Base-by-base conservation (phyloP, 805 yeast genomes). In the Wickerhamomyces pijperi region DNA sequence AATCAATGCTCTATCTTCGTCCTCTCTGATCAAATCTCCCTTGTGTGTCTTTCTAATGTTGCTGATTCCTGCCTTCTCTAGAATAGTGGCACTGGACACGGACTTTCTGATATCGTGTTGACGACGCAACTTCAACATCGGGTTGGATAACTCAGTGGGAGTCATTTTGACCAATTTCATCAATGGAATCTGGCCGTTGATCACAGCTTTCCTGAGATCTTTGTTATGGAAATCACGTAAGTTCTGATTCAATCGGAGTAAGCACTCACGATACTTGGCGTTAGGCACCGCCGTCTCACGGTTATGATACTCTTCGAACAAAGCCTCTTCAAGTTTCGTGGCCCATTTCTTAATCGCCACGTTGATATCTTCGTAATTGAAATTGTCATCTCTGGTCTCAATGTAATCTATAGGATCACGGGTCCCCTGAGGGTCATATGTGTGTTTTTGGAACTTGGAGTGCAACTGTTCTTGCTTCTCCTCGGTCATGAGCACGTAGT, bases 11-110 rank as follows among this genome's bases (percentile, higher is more conserved):
- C 39, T 15, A 8, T 46, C 72, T 19, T 67, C 73, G 33, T 58
- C 63, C 40, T 82, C 94, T 5, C 84, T 68, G n/a, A 82, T 56
- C 52, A 82, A 88, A 44, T 87, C 95, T 19, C 96, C 95, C 56
- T 82, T 83, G 55, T 86, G 95, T 3, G 95, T 84, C 50, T 86
- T 69, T 47, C 85, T 68, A 46, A 84, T 74, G 35, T 78, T 69
- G 15, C 86, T 86, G 25, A 67, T 74, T 32, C 65, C 70, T 29
- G 72, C 74, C 19, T 59, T 68, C 34, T 78, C 77, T 37, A 21
- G 23, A 21, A 87, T 60, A 13, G 87, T 82, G 15, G 82, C 70
- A 40, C 81, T 78, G 21, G 76, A 67, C 39, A 83, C 74, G 28
- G 80, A 72, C 55, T 82, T 82, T 42, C 73, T 74, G 38, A 81